Conservation (phyloP, 2,329 filamentous ascomycete species). For the Periconia digitata region DNA sequence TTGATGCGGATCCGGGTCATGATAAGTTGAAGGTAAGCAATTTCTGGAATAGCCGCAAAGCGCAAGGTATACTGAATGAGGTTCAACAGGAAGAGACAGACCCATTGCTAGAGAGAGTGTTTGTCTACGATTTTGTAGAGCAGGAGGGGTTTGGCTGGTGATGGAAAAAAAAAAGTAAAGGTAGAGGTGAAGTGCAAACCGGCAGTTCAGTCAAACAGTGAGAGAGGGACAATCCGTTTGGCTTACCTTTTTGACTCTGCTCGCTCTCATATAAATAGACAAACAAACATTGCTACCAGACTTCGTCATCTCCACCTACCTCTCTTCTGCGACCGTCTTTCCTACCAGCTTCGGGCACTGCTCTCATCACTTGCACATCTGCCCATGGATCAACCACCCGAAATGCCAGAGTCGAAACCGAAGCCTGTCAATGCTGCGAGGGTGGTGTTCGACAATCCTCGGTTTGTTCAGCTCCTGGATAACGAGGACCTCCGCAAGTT, state of each 20-base stretch:
- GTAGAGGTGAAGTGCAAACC: not conserved
- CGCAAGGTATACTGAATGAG: not conserved
- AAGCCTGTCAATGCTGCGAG: no score
- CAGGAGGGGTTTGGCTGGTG: constrained; percentile 29
- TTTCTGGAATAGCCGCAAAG: not conserved
- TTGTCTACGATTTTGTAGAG: constrained; percentile 31
- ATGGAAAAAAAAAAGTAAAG: not conserved
- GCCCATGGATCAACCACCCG: not conserved
- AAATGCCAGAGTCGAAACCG: not conserved
- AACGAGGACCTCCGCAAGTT: not conserved
- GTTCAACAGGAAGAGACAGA: constrained; percentile 26
- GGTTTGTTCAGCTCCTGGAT: not conserved
- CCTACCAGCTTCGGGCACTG: not conserved
- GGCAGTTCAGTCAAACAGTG: not conserved
- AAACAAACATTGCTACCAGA: not conserved
- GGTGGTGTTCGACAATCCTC: not conserved
- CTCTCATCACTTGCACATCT: not conserved
- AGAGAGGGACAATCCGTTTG: not conserved
- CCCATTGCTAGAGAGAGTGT: constrained; percentile 25
- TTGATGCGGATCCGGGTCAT: constrained; percentile 26
- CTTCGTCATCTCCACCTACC: not conserved
- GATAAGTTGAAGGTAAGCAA: constrained; percentile 25
- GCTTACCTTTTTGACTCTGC: not conserved
- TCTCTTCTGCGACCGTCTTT: not conserved
- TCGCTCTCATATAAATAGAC: not conserved